Evolutionary conservation across 768 basidiomycete genomes (phyloP), one percentile per base, ranked within the genome.

Genomic region (Lactifluus pinguis): DNA sequence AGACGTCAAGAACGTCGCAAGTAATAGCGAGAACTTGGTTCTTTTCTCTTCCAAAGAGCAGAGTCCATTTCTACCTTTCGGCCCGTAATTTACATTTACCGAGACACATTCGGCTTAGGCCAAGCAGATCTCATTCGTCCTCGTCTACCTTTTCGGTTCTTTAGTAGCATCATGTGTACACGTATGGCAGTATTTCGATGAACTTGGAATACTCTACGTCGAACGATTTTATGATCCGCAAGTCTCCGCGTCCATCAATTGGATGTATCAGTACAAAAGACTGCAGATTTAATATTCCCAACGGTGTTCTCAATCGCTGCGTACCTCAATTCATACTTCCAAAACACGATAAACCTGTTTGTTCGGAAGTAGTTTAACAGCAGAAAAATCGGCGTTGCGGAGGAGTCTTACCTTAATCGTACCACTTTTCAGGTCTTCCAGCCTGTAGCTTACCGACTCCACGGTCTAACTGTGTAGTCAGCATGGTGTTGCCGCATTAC

Each of bases 341-440:
- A 68, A 56, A 17, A 73, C 68, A 17, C 72, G 70, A 59, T 65
- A 73, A 39, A 73, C 68, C 69, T 73, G 21, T 29, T 14, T 73
- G 21, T 29, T 14, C 49, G n/a, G 21, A 9, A 21, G 30, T 30
- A 1, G 4, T 21, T 63, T 32, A 64, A 51, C n/a, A 25, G 13
- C 21, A 4, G 21, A 25, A 39, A 45, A 39, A 45, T 19, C 19
- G 15, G 3, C 10, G 10, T 38, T 10, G 34, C 34, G 34, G 13
- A 38, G 17, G 51, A 21, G 66, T 36, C 71, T 65, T 61, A 92
- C 91, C 82, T 90, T 87, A 47, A 92, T 80, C 29, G 76, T 74
- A 11, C 93, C 93, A 68, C 84, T 89, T 76, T 94, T 94, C 67
- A 95, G 70, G 76, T 95, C 93, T 45, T 95, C 92, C 71, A 93